These are phyloP conservation scores for Boletus fagicola DNA, from an alignment of 768 basidiomycete species.

Conservation along the genomic window DNA sequence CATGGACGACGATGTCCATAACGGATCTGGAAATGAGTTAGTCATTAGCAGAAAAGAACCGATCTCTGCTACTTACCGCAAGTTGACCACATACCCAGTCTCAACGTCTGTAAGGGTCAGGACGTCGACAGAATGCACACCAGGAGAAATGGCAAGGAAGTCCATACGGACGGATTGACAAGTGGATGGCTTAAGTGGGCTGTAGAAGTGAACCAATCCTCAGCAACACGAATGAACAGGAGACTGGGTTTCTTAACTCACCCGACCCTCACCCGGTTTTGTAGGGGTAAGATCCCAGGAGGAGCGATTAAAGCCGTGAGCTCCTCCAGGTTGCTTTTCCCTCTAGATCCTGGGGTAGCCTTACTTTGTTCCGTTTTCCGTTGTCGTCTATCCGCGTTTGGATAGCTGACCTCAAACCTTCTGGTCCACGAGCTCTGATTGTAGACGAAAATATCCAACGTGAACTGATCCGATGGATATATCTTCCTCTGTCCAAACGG, in stretches of 20 bases:
- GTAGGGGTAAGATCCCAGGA: constrained; percentile 71
- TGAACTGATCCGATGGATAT: constrained; percentile 72
- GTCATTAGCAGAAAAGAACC: background rate
- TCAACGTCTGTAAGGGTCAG: constrained; percentile 75
- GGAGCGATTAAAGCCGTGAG: constrained; percentile 31
- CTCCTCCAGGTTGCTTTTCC: constrained; percentile 25
- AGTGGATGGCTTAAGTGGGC: constrained; percentile 74
- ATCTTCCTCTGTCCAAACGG: constrained; percentile 44
- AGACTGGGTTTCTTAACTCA: constrained; percentile 37
- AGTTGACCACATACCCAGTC: constrained; percentile 66
- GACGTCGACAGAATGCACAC: constrained; percentile 72
- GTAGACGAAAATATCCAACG: constrained; percentile 83
- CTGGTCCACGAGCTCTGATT: constrained; percentile 77
- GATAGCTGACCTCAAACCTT: constrained; percentile 73
- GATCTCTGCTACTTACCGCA: constrained; percentile 49
- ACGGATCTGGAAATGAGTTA: constrained; percentile 51
- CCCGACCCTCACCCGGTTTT: constrained; percentile 79
- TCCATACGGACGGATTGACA: constrained; percentile 87
- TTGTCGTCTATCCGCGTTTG: constrained; percentile 48
- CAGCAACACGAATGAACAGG: background rate
- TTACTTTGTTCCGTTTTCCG: constrained; percentile 35
- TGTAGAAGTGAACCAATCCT: constrained; percentile 28
- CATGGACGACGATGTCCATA: constrained; percentile 73
- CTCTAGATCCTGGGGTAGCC: constrained; percentile 16
- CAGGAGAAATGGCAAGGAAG: constrained; percentile 76